Evolutionary conservation across 2,329 filamentous ascomycete genomes (phyloP).

Genomic region (Fusarium penzigii): DNA sequence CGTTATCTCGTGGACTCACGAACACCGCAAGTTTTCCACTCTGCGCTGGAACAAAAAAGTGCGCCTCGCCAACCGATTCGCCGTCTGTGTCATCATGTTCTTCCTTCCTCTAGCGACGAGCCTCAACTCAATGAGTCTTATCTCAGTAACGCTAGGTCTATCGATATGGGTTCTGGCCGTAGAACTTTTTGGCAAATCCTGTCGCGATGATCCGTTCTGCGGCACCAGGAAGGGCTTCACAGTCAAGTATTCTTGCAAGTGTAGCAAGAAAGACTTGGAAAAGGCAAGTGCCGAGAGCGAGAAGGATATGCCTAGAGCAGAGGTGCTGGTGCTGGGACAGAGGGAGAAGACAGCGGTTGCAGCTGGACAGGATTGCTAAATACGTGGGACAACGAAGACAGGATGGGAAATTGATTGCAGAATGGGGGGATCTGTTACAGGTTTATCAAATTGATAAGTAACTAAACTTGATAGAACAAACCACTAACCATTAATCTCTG

Average conservation of each 20-base stretch:
- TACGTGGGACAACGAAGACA: not conserved
- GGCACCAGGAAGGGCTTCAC: conserved; percentile 36
- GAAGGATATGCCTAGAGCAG: conserved; percentile 24
- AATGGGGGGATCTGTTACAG: not conserved
- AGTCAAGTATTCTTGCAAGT: conserved; percentile 43
- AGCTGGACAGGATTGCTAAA: conserved; percentile 20
- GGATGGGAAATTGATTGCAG: not conserved
- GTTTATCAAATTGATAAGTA: too few relatives aligned
- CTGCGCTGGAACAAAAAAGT: conserved; percentile 50
- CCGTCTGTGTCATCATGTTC: conserved; percentile 53
- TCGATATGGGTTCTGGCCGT: conserved; percentile 47
- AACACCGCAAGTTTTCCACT: conserved; percentile 53
- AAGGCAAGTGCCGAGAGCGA: conserved; percentile 30
- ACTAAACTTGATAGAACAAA: too few relatives aligned
- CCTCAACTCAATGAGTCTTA: conserved; percentile 47
- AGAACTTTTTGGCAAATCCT: conserved; percentile 52
- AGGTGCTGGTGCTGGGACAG: conserved; percentile 23
- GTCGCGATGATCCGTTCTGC: conserved; percentile 45
- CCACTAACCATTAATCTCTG: too few relatives aligned
- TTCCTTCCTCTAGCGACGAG: conserved; percentile 52
- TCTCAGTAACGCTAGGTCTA: conserved; percentile 47
- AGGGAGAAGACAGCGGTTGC: conserved; percentile 28
- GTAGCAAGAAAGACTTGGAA: conserved; percentile 41
- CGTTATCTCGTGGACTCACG: conserved; percentile 55
- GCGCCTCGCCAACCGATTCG: conserved; percentile 53